phyloP scores from a whole-genome alignment of 2,329 filamentous ascomycete genomes.

The Trichophyton benhamiae region DNA sequence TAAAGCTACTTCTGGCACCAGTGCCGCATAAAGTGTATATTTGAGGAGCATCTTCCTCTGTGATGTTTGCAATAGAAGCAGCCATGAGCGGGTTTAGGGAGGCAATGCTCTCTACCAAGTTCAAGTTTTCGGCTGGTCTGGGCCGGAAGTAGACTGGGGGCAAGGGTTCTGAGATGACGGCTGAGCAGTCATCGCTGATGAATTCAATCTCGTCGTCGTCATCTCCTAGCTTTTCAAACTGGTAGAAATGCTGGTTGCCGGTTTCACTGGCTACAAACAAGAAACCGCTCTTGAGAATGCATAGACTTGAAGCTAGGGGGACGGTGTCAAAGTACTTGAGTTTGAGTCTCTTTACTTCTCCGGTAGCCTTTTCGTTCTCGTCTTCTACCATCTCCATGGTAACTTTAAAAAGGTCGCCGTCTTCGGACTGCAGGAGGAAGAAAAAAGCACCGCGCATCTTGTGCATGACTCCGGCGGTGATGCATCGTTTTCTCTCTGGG shows the following conservation, averaged over 20 bases:
- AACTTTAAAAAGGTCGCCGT: constrained; percentile 96
- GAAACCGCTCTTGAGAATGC: constrained; percentile 91
- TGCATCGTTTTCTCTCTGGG: constrained; percentile 73
- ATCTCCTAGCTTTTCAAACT: constrained; percentile 93
- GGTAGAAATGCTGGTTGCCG: constrained; percentile 89
- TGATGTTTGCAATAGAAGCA: constrained; percentile 82
- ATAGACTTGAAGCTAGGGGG: constrained; percentile 72
- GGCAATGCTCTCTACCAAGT: constrained; percentile 70
- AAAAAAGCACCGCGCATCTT: constrained; percentile 96
- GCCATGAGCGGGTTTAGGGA: constrained; percentile 86
- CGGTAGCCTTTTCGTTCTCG: constrained; percentile 61
- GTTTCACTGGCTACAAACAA: constrained; percentile 85
- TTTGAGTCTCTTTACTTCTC: constrained; percentile 69
- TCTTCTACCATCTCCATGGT: constrained; percentile 85
- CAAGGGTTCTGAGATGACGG: constrained; percentile 59
- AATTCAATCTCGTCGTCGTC: constrained; percentile 86
- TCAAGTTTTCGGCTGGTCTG: constrained; percentile 66
- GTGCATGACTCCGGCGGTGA: constrained; percentile 91
- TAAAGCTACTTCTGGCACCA: constrained; percentile 77
- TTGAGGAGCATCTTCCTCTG: constrained; percentile 85
- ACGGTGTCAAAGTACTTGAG: constrained; percentile 98
- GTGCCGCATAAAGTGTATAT: constrained; percentile 89
- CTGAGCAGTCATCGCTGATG: constrained; percentile 66
- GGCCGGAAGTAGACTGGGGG: constrained; percentile 77
- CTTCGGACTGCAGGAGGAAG: constrained; percentile 88